A percentile compares a stretch with the other conserved stretches of the same genome.
Evolutionary conservation across 805 yeast species (phyloP).

Genomic region (Metschnikowia corniflorae): DNA sequence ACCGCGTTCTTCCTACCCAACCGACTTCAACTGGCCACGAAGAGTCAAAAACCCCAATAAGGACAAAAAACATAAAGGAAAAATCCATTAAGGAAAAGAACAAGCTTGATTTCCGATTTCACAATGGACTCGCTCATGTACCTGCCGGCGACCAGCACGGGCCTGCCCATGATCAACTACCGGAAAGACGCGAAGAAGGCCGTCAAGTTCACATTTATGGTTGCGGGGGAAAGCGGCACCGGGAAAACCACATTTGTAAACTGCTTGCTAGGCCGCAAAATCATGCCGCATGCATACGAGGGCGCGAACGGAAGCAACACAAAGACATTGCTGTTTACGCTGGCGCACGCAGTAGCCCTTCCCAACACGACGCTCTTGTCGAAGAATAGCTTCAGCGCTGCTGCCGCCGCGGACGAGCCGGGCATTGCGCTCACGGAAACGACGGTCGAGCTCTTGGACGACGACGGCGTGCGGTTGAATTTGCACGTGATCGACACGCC

Average conservation of each 20-base stretch:
- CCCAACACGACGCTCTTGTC: slow-evolving; percentile 55
- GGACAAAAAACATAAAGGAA: too few relatives aligned
- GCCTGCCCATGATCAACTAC: slow-evolving; percentile 46
- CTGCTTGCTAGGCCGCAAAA: slow-evolving; percentile 57
- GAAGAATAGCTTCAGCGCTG: slow-evolving; percentile 57
- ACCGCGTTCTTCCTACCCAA: too few relatives aligned
- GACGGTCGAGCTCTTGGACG: slow-evolving; percentile 57
- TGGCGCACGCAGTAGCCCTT: slow-evolving; percentile 52
- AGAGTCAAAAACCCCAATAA: too few relatives aligned
- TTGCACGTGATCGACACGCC: slow-evolving; percentile 67
- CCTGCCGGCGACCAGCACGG: slow-evolving; percentile 23
- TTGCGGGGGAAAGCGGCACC: slow-evolving; percentile 70
- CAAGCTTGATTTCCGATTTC: too few relatives aligned
- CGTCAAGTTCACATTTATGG: slow-evolving; percentile 67
- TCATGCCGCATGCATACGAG: slow-evolving; percentile 58
- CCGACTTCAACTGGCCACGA: too few relatives aligned
- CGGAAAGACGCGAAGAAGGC: slow-evolving; percentile 71
- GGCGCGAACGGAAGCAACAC: slow-evolving; percentile 29
- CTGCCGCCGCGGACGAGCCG: slow-evolving; percentile 59
- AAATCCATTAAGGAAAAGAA: too few relatives aligned
- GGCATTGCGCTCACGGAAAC: slow-evolving; percentile 74
- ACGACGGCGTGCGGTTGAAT: slow-evolving; percentile 51
- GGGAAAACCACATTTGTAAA: slow-evolving; percentile 78
- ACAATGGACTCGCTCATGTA: slow-evolving; percentile 23
- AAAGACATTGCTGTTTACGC: slow-evolving; percentile 54